These are phyloP conservation scores for Brassica nigra DNA, from an alignment of 345 rosid genomes.

Conservation along the genomic window DNA sequence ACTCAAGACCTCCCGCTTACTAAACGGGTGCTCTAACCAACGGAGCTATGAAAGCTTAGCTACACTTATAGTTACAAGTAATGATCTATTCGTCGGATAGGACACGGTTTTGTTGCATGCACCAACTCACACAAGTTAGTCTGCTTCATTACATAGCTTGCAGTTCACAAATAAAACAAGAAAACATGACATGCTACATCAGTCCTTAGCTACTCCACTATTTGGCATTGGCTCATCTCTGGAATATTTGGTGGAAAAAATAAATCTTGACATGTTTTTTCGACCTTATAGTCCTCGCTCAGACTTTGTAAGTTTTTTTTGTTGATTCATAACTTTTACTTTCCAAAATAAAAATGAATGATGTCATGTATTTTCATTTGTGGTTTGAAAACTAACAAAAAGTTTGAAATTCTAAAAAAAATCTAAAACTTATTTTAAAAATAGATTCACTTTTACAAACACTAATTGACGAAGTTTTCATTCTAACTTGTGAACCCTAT, in stretches of 20 bases:
- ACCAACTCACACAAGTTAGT: no score
- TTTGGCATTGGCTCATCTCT: not conserved
- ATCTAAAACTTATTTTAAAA: no score
- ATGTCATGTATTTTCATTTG: not conserved
- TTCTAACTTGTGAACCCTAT: conserved; percentile 8
- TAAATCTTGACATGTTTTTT: no score
- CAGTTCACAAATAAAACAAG: no score
- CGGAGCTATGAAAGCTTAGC: conserved; percentile 72
- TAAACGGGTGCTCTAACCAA: conserved; percentile 95
- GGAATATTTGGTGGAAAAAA: not conserved
- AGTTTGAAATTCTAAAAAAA: not conserved
- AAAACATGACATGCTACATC: not conserved
- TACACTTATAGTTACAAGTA: not conserved
- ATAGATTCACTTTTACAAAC: not conserved
- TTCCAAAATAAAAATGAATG: no score
- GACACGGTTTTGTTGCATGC: not conserved
- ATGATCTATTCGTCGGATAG: not conserved
- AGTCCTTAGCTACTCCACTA: not conserved
- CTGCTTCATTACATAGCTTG: no score
- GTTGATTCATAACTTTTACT: no score
- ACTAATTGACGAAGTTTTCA: not conserved
- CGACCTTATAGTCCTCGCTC: no score
- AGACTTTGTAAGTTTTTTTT: no score
- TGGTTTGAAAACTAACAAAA: not conserved
- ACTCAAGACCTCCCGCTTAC: conserved; percentile 99